phyloP scores from a whole-genome alignment of 495 filamentous ascomycete species.

The Trichoderma gamsii region DNA sequence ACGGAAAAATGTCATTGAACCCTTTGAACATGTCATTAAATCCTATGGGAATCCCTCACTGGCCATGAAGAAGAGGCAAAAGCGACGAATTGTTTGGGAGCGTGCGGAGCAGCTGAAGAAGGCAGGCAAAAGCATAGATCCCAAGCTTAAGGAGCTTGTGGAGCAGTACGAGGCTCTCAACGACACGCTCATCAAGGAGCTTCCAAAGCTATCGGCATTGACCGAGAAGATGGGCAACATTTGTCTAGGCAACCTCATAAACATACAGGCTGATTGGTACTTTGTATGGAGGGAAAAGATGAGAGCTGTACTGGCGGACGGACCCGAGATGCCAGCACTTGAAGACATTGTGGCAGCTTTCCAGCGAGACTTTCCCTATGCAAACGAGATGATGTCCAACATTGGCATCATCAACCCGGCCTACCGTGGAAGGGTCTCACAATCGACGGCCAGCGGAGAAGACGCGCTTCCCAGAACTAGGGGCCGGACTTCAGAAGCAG shows the following conservation, averaged over 20 bases:
- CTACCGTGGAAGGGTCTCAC: conserved; percentile 35
- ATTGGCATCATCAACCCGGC: conserved; percentile 46
- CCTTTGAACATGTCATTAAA: conserved; percentile 73
- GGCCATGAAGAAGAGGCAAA: conserved; percentile 86
- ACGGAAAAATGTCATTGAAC: conserved; percentile 76
- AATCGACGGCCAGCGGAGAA: conserved; percentile 35
- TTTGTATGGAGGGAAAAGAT: conserved; percentile 74
- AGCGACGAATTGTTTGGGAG: conserved; percentile 82
- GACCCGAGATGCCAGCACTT: conserved; percentile 54
- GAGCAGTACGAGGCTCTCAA: conserved; percentile 87
- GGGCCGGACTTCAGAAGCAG: conserved; percentile 33
- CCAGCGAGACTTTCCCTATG: conserved; percentile 60
- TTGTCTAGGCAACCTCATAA: conserved; percentile 72
- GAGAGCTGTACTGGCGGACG: conserved; percentile 60
- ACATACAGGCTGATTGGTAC: conserved; percentile 76
- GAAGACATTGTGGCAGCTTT: conserved; percentile 66
- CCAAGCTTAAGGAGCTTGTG: conserved; percentile 71
- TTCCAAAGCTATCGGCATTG: conserved; percentile 75
- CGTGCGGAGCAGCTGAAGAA: conserved; percentile 57
- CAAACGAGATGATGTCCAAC: conserved; percentile 46
- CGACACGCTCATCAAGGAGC: conserved; percentile 83
- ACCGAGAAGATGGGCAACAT: conserved; percentile 75
- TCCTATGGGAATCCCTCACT: conserved; percentile 74
- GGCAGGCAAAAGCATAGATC: conserved; percentile 72
- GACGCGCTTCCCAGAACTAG: conserved; percentile 37